A percentile compares a stretch with the other conserved stretches of the same genome.
phyloP scores from a whole-genome alignment of 306 rosid genomes.

The Cucumis cinereus region DNA sequence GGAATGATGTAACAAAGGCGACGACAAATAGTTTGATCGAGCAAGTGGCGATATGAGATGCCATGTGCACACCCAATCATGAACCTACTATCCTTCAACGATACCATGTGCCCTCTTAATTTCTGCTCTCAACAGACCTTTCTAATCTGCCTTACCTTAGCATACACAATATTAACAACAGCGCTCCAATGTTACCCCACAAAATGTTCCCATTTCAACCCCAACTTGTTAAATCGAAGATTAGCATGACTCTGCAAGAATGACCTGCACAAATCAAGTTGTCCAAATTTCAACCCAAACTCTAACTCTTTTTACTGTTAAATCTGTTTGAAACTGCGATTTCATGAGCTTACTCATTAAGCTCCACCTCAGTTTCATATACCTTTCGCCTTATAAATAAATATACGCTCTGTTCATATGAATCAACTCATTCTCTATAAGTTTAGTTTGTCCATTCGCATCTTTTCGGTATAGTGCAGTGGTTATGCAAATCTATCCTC shows the following conservation, averaged over 20 bases:
- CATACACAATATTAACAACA: neutral
- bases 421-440: neutral
- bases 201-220: neutral
- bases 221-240: no score
- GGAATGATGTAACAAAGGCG: neutral
- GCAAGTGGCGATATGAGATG: neutral
- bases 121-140: neutral
- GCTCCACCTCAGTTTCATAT: neutral
- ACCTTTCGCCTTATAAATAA: neutral
- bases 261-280: no score
- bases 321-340: neutral
- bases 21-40: neutral
- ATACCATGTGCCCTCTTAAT: neutral
- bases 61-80: neutral
- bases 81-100: neutral
- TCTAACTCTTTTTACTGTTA: no score
- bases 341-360: neutral
- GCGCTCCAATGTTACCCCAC: neutral
- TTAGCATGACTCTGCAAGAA: no score
- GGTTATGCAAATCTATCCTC: neutral
- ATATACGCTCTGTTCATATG: neutral
- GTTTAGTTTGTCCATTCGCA: neutral
- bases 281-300: no score
- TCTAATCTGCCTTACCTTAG: neutral
- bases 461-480: neutral